phyloP scores from a whole-genome alignment of 495 filamentous ascomycete genomes.

The Chaetomium tenue region DNA sequence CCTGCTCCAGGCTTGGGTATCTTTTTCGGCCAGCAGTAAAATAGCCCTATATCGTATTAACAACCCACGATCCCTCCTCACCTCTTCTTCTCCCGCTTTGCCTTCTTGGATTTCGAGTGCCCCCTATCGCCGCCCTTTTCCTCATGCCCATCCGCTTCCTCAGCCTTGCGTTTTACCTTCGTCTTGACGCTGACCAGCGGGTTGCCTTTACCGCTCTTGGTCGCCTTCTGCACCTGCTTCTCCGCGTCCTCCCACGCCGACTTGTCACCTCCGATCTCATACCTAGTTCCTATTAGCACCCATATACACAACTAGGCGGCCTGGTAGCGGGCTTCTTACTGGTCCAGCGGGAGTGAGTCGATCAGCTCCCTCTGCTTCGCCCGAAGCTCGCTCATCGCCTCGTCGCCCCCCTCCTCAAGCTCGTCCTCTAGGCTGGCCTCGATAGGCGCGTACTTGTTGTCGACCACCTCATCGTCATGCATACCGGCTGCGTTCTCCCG shows the following conservation, averaged over 20 bases:
- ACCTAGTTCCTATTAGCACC: constrained; percentile 59
- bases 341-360: constrained; percentile 81
- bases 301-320: constrained; percentile 14
- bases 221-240: constrained; percentile 61
- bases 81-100: constrained; percentile 46
- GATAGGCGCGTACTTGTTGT: constrained; percentile 64
- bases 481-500: constrained; percentile 52
- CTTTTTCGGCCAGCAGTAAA: background rate
- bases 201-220: constrained; percentile 57
- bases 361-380: constrained; percentile 79
- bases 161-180: constrained; percentile 78
- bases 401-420: constrained; percentile 75
- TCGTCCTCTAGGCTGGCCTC: constrained; percentile 79
- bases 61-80: constrained; percentile 9
- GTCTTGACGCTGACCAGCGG: constrained; percentile 82
- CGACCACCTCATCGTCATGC: constrained; percentile 61
- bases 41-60: constrained; percentile 3
- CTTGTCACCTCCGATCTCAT: constrained; percentile 70
- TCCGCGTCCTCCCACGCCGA: constrained; percentile 82
- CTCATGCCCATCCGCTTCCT: constrained; percentile 57
- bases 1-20: background rate
- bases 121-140: constrained; percentile 56
- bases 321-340: constrained; percentile 55
- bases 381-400: constrained; percentile 65
- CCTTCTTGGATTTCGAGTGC: constrained; percentile 57